Evolutionary conservation across 352 stramenopile genomes (phyloP).

Genomic region (Phytophthora tentaculata): DNA sequence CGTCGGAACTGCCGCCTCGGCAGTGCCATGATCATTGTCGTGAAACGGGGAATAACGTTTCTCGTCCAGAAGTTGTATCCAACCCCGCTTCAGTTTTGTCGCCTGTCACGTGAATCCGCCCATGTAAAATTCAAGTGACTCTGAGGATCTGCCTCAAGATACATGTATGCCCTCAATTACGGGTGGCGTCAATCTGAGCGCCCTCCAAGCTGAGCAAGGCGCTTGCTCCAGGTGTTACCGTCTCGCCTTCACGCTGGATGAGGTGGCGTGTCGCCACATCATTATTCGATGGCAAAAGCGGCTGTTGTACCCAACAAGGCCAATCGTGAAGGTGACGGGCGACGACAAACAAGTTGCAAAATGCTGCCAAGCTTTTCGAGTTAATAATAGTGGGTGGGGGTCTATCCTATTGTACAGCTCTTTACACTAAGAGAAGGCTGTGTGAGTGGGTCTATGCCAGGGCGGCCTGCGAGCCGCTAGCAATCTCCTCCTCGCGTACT

Average conservation of each 20-base stretch:
- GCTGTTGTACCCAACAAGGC: conserved; percentile 23
- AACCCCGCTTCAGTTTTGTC: neutral
- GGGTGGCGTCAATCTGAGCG: no score
- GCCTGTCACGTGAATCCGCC: conserved; percentile 6
- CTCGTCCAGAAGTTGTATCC: neutral
- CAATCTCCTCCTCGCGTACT: conserved; percentile 36
- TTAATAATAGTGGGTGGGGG: conserved; percentile 43
- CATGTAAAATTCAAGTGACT: conserved; percentile 20
- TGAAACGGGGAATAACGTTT: neutral
- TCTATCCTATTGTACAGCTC: conserved; percentile 71
- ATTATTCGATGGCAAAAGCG: neutral
- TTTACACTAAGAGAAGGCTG: conserved; percentile 44
- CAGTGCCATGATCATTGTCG: conserved; percentile 1
- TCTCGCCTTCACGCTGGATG: conserved; percentile 1
- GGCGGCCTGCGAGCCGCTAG: conserved; percentile 20
- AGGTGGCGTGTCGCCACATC: conserved; percentile 1
- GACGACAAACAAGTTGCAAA: conserved; percentile 10
- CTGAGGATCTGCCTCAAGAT: conserved; percentile 19
- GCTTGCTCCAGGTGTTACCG: neutral
- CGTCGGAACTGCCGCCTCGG: neutral
- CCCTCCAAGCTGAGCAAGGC: conserved; percentile 5
- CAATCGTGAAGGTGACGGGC: neutral
- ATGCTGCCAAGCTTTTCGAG: conserved; percentile 30
- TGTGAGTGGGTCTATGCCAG: conserved; percentile 23
- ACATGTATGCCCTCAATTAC: no score